These are phyloP conservation scores for Hymenotorrendiella dingleyae DNA, from an alignment of 2,329 filamentous ascomycete genomes.

Conservation along the genomic window DNA sequence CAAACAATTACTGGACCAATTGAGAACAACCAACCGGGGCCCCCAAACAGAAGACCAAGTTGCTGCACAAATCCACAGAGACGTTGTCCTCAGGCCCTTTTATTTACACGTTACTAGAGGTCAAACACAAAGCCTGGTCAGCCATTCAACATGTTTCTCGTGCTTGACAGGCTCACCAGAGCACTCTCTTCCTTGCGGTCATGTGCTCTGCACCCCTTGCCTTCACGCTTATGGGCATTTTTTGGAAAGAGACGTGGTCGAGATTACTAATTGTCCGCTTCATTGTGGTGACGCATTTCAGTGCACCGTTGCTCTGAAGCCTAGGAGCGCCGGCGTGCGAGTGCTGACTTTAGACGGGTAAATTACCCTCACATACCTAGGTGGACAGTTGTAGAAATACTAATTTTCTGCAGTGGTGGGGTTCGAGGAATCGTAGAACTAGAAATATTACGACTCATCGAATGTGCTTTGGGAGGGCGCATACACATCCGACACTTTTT, in stretches of 20 bases:
- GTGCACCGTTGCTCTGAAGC: slow-evolving; percentile 8
- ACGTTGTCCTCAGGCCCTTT: neutral
- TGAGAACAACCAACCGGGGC: neutral
- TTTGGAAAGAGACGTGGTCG: neutral
- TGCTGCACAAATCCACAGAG: neutral
- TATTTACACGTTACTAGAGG: neutral
- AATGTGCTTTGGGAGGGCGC: slow-evolving; percentile 1
- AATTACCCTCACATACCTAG: no score
- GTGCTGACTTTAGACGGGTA: slow-evolving; percentile 9
- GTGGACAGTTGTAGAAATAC: no score
- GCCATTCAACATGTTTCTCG: slow-evolving; percentile 15
- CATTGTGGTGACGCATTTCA: neutral
- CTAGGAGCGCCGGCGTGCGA: slow-evolving; percentile 4
- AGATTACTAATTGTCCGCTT: slow-evolving; percentile 2
- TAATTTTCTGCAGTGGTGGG: no score
- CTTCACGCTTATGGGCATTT: slow-evolving; percentile 4
- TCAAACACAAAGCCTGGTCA: slow-evolving; percentile 25
- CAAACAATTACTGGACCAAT: neutral
- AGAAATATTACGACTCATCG: slow-evolving; percentile 7
- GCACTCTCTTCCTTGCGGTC: slow-evolving; percentile 12
- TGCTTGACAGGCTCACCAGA: slow-evolving; percentile 8
- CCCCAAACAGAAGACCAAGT: neutral
- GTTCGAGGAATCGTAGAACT: slow-evolving; percentile 10
- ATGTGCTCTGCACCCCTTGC: slow-evolving; percentile 11
- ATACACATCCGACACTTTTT: slow-evolving; percentile 12